Evolutionary conservation across 768 basidiomycete species (phyloP).

Genomic region (Macrolepiota fuliginosa): DNA sequence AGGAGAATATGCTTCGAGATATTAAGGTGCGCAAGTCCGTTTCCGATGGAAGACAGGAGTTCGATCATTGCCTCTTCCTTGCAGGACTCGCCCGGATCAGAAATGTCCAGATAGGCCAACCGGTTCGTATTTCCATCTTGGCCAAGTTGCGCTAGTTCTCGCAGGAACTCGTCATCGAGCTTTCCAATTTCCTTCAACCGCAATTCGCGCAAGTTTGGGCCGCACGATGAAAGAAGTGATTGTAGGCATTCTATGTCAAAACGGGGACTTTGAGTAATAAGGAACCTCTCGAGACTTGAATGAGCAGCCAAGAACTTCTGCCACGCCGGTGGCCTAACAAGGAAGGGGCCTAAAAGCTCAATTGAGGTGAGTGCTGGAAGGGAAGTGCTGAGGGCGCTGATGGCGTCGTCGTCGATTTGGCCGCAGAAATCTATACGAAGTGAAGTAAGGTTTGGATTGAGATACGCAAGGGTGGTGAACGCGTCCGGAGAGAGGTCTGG

Average conservation of each 20-base stretch:
- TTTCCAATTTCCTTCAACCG: constrained; percentile 77
- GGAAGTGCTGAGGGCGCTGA: constrained; percentile 55
- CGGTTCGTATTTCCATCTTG: constrained; percentile 19
- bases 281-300: constrained; percentile 64
- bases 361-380: constrained; percentile 69
- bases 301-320: constrained; percentile 65
- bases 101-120: constrained; percentile 62
- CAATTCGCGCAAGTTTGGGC: constrained; percentile 54
- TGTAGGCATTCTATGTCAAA: constrained; percentile 72
- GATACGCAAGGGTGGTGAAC: constrained; percentile 64
- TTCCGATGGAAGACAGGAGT: constrained; percentile 55
- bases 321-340: constrained; percentile 77
- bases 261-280: constrained; percentile 83
- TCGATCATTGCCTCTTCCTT: constrained; percentile 53
- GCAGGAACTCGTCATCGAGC: constrained; percentile 64
- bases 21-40: constrained; percentile 56
- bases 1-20: constrained; percentile 70
- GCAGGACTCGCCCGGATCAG: constrained; percentile 54
- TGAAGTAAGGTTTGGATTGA: constrained; percentile 81
- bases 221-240: constrained; percentile 53
- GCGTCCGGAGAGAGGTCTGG: constrained; percentile 69
- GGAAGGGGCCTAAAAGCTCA: constrained; percentile 85
- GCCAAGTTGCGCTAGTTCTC: constrained; percentile 45
- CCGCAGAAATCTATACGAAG: constrained; percentile 89
- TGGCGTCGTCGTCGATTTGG: constrained; percentile 61